Evolutionary conservation across 768 basidiomycete genomes (phyloP).

Genomic region (Imleria badia): DNA sequence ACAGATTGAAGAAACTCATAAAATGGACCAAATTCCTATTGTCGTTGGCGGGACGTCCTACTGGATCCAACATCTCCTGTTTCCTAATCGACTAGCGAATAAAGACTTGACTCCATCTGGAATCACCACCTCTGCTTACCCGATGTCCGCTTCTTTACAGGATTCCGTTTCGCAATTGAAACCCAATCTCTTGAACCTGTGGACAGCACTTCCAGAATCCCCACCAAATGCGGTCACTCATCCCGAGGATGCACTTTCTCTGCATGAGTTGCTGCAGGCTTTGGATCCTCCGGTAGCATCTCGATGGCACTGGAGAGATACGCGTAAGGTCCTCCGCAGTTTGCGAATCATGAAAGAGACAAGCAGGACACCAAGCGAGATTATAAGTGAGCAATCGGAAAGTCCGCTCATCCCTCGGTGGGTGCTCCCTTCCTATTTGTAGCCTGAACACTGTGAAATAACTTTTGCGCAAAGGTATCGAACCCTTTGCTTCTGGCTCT

Average conservation of each 20-base stretch:
- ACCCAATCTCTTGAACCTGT: conserved; percentile 47
- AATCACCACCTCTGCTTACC: neutral
- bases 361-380: conserved; percentile 62
- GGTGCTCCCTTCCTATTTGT: neutral
- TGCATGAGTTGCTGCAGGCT: conserved; percentile 62
- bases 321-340: conserved; percentile 83
- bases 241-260: conserved; percentile 55
- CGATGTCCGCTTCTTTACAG: conserved; percentile 39
- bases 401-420: conserved; percentile 51
- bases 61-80: conserved; percentile 95
- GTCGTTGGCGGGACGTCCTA: conserved; percentile 96
- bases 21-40: conserved; percentile 68
- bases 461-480: conserved; percentile 56
- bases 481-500: conserved; percentile 90
- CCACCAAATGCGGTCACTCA: conserved; percentile 56
- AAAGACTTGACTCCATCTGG: conserved; percentile 19
- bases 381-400: conserved; percentile 61
- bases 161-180: conserved; percentile 46
- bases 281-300: conserved; percentile 75
- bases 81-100: conserved; percentile 67
- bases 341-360: conserved; percentile 75
- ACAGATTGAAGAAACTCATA: conserved; percentile 76
- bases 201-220: conserved; percentile 55
- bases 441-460: neutral
- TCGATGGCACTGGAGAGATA: conserved; percentile 96